Evolutionary conservation across 2,329 filamentous ascomycete genomes (phyloP).

Genomic region (Trematosphaeria pertusa): DNA sequence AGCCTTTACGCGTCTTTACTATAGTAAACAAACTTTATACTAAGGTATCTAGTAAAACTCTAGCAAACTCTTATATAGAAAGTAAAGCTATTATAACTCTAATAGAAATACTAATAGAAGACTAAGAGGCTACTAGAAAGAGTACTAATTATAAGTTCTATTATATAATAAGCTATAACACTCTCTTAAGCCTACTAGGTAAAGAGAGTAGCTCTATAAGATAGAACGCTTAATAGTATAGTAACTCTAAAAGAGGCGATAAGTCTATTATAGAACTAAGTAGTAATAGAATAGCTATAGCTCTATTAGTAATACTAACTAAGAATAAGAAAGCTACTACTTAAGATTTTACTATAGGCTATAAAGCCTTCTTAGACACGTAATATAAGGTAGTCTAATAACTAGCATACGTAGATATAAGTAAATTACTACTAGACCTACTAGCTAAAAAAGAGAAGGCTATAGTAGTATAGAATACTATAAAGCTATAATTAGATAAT

Average conservation of each 20-base stretch:
- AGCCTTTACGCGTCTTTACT: too few species aligned
- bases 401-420: background rate
- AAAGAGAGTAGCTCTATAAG: background rate
- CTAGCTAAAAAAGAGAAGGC: conserved; percentile 1
- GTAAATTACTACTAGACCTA: background rate
- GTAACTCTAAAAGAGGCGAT: background rate
- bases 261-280: background rate
- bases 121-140: background rate
- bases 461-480: background rate
- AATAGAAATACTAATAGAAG: background rate
- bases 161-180: background rate
- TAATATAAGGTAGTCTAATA: background rate
- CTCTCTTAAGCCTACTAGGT: background rate
- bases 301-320: background rate
- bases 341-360: background rate
- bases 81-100: background rate
- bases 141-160: background rate
- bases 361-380: background rate
- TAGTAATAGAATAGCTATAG: background rate
- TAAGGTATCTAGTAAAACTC: too few species aligned
- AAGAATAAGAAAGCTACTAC: background rate
- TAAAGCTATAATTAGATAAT: background rate
- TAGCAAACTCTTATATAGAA: too few species aligned
- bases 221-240: background rate
- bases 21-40: too few species aligned